Percentiles rank a stretch among this genome's conserved stretches.
Conservation (phyloP, 2,329 filamentous ascomycete species). For the Mollisia scopiformis region DNA sequence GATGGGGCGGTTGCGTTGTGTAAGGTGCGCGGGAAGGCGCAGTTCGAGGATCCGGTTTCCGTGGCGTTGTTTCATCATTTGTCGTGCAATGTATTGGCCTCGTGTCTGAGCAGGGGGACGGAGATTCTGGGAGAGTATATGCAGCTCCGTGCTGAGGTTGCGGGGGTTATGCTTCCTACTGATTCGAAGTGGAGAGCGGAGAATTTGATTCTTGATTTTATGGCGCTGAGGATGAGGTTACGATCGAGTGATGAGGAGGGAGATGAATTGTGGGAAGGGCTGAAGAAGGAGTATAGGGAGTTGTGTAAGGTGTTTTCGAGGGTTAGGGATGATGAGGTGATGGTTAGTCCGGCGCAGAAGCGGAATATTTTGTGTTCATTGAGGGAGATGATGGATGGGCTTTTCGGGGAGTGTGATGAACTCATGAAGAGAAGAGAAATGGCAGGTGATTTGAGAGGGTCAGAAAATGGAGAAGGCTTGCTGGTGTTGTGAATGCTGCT, state of each 20-base stretch:
- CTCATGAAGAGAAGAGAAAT: neutral
- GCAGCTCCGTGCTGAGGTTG: neutral
- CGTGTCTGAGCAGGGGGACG: neutral
- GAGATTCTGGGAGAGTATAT: neutral
- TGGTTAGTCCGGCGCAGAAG: neutral
- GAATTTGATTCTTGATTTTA: neutral
- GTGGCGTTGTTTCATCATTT: conserved; percentile 11
- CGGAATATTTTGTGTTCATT: neutral
- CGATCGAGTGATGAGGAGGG: neutral
- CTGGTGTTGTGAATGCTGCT: neutral
- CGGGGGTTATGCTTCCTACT: neutral
- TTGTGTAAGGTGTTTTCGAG: neutral
- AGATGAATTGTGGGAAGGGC: neutral
- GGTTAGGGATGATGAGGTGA: neutral
- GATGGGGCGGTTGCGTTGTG: conserved; percentile 21
- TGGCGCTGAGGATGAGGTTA: neutral
- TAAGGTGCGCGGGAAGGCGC: conserved; percentile 6
- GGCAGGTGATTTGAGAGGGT: too few species aligned
- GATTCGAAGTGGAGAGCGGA: neutral
- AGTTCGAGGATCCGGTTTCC: conserved; percentile 6
- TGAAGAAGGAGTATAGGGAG: neutral
- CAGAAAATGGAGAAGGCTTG: neutral
- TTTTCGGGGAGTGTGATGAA: neutral
- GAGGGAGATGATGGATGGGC: neutral
- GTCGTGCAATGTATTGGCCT: neutral